These are phyloP conservation scores for Trichoderma virens DNA, from an alignment of 495 filamentous ascomycete species.

Conservation along the genomic window DNA sequence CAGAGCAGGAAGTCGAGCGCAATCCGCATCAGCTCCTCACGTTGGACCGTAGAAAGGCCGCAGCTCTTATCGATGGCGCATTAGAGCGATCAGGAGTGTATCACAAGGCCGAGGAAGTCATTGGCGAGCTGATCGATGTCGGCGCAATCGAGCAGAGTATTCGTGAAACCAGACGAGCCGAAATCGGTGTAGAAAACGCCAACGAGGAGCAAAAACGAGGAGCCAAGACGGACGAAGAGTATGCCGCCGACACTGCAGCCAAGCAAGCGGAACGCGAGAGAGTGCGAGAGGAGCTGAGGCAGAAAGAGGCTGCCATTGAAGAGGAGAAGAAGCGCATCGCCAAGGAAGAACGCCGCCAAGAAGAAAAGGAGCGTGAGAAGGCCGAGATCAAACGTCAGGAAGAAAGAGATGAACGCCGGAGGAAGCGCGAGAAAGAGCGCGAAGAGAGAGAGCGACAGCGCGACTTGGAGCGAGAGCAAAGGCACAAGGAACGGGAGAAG, in stretches of 20 bases:
- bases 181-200: constrained; percentile 69
- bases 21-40: constrained; percentile 65
- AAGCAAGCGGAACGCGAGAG: constrained; percentile 57
- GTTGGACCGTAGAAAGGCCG: constrained; percentile 70
- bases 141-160: constrained; percentile 60
- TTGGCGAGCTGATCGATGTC: constrained; percentile 61
- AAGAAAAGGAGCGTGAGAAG: constrained; percentile 44
- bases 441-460: constrained; percentile 47
- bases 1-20: constrained; percentile 74
- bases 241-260: constrained; percentile 62
- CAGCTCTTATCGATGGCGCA: constrained; percentile 76
- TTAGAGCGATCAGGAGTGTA: constrained; percentile 78
- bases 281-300: constrained; percentile 54
- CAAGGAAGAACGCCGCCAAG: constrained; percentile 57
- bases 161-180: constrained; percentile 58
- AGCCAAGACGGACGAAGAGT: constrained; percentile 75
- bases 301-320: constrained; percentile 53
- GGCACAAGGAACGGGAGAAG: constrained; percentile 27
- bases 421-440: constrained; percentile 50
- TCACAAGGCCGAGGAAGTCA: constrained; percentile 57
- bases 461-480: constrained; percentile 24
- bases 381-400: constrained; percentile 50
- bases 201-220: constrained; percentile 60
- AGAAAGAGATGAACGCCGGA: constrained; percentile 48
- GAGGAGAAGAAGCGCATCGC: constrained; percentile 59